Evolutionary conservation across 768 basidiomycete species (phyloP), one percentile per base, ranked within the genome.

Genomic region (Pluteus cervinus): DNA sequence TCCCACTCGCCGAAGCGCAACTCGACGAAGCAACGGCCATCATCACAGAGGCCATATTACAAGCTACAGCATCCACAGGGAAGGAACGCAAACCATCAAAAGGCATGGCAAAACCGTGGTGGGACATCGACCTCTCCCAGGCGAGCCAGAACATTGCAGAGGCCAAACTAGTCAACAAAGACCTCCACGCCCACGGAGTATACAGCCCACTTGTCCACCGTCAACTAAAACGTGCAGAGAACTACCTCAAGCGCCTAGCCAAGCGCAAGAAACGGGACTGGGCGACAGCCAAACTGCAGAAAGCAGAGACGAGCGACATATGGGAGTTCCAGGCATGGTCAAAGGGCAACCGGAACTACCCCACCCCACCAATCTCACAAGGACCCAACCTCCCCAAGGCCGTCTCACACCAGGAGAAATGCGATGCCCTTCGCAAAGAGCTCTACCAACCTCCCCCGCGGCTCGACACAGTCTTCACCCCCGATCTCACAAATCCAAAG

Each of bases 301-400:
- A 48, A 7, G 50, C 54, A 1, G 24, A 23, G 1, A 37, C 43
- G 0, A 37, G 49, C 9, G 47, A 52, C 6, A 50, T 59, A 4
- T 59, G 53, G 51, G 44, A 41, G 0, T 54, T 52, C 34, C 29
- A 29, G 2, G 42, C 43, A 3, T 58, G 54, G 54, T 52, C 55
- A 1, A 55, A 43, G 9, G 53, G 51, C 0, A 24, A 14, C 1
- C 25, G 50, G 0, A 52, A 52, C 44, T 58, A 58, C 45, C 51
- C 55, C 5, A 48, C 49, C 4, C 55, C 55, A 0, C 42, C 53
- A 1, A 54, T 58, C 12, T 31, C 30, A 3, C 18, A 44, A n/a
- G 40, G 41, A 3, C 24, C 21, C 10, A 41, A 43, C 4, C 33
- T 18, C 9, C 18, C 42, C 0, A 46, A 44, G 11, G 53, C 52